Evolutionary conservation across 768 basidiomycete species (phyloP).

Genomic region (Termitomyces sp.): DNA sequence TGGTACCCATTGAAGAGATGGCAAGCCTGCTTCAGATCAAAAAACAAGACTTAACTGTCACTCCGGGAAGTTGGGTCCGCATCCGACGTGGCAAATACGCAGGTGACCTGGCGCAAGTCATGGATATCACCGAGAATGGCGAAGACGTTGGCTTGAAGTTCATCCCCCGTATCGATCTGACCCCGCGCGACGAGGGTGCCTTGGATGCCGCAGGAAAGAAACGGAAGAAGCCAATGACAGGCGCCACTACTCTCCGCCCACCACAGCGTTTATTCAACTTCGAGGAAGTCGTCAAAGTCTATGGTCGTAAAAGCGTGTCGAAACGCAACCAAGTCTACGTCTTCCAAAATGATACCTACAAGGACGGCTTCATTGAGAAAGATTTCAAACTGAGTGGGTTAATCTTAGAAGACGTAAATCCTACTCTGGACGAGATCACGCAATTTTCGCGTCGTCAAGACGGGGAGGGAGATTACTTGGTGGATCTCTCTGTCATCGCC

Average conservation of each 20-base stretch:
- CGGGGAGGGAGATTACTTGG: conserved; percentile 59
- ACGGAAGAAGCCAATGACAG: conserved; percentile 56
- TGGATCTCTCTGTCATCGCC: conserved; percentile 88
- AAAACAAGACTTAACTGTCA: conserved; percentile 83
- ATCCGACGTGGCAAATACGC: conserved; percentile 91
- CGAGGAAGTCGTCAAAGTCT: conserved; percentile 87
- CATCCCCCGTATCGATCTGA: conserved; percentile 96
- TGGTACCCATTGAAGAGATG: conserved; percentile 98
- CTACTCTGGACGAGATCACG: conserved; percentile 95
- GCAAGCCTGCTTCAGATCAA: conserved; percentile 93
- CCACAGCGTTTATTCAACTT: conserved; percentile 91
- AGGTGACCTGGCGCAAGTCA: conserved; percentile 92
- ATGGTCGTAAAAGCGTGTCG: conserved; percentile 70
- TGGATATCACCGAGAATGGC: conserved; percentile 90
- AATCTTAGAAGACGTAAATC: conserved; percentile 84
- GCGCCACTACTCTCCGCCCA: conserved; percentile 64
- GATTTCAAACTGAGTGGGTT: conserved; percentile 82
- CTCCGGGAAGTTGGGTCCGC: conserved; percentile 90
- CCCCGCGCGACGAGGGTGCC: conserved; percentile 73
- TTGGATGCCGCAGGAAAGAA: conserved; percentile 62
- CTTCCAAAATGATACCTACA: conserved; percentile 92
- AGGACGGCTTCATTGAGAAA: conserved; percentile 94
- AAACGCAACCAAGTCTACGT: conserved; percentile 73
- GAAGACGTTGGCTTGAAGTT: conserved; percentile 92
- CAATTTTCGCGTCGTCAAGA: conserved; percentile 79